Evolutionary conservation across 441 rosid species (phyloP), one percentile per base, ranked within the genome.

Genomic region (Pelargonium myrrhifolium): DNA sequence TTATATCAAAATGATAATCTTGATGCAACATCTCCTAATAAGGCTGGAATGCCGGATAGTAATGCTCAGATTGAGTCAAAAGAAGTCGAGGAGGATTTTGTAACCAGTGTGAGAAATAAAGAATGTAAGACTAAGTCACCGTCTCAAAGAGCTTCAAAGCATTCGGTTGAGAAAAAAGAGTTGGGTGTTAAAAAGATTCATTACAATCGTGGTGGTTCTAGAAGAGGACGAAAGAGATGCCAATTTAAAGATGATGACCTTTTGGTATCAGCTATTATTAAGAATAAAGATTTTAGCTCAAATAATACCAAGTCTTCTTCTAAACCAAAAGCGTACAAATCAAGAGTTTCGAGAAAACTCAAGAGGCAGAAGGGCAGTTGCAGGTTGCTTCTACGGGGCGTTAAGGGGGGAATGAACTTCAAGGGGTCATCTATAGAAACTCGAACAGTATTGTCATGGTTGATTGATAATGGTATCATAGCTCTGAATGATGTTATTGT

Each of bases 381-480:
- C 79, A 81, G 79, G 78, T 76, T 91, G 81, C 92, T 87, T 72
- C 93, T 87, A 17, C 80, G 79, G 68, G 83, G 82, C 69, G 63
- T 75, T 61, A 85, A 84, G 71, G 77, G 66, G 61, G 83, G 84
- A 59, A 83, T 80, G 75, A 77, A 72, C 37, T 64, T 68, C 58
- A 64, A 35, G 42, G 81, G 88, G 85, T 76, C 82, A 64, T 66
- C 60, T 62, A 64, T 72, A 67, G 86, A 85, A 69, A 72, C 85
- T 65, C 85, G 94, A 79, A 85, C 96, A 6, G 89, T 93, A 58
- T 79, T 93, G 70, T 83, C 90, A 58, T 90, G 96, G 98, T 66
- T 93, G 86, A 76, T 87, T 72, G 61, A 82, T 73, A 56, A 82
- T 71, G 86, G 87, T 65, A 85, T 79, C 74, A 78, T 93, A 73